Percentiles rank a stretch among this genome's conserved stretches.
Evolutionary conservation across 371 early-diverging fungal species (phyloP).

Genomic region (Mucor piriformis): DNA sequence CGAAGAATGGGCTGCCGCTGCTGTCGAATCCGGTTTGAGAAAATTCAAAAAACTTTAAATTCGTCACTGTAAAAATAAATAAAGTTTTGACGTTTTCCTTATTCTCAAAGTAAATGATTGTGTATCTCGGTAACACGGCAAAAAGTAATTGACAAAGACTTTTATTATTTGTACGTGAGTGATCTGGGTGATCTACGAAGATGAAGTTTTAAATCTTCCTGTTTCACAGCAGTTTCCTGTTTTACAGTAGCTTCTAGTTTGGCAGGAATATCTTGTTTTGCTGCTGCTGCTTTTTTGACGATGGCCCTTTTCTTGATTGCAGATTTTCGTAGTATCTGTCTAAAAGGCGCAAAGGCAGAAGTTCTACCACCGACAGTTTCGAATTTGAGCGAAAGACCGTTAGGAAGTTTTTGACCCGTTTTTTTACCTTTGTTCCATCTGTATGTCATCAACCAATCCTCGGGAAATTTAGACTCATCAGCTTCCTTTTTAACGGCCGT

Average conservation of each 20-base stretch:
- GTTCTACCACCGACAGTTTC: conserved; percentile 36
- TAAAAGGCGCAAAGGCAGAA: conserved; percentile 23
- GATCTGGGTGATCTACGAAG: neutral
- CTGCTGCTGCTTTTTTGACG: neutral
- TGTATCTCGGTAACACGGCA: too few relatives aligned
- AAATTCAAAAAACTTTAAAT: conserved; percentile 52
- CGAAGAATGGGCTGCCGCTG: conserved; percentile 94
- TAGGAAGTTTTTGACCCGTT: conserved; percentile 33
- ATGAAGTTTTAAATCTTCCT: neutral
- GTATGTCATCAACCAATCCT: conserved; percentile 65
- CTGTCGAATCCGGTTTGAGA: conserved; percentile 92
- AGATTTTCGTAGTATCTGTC: conserved; percentile 11
- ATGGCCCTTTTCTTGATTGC: neutral
- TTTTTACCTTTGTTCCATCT: conserved; percentile 62
- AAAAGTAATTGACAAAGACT: too few relatives aligned
- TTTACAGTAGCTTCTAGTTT: neutral
- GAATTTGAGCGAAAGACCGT: conserved; percentile 42
- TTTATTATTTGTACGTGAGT: too few relatives aligned
- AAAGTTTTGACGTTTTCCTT: neutral
- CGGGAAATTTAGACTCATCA: conserved; percentile 59
- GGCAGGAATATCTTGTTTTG: neutral
- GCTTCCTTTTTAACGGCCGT: conserved; percentile 59
- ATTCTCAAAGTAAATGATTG: too few relatives aligned
- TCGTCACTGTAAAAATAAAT: neutral
- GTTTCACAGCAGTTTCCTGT: neutral